Base-by-base conservation (phyloP, 2,329 filamentous ascomycete genomes). In the Dendryphion nanum region DNA sequence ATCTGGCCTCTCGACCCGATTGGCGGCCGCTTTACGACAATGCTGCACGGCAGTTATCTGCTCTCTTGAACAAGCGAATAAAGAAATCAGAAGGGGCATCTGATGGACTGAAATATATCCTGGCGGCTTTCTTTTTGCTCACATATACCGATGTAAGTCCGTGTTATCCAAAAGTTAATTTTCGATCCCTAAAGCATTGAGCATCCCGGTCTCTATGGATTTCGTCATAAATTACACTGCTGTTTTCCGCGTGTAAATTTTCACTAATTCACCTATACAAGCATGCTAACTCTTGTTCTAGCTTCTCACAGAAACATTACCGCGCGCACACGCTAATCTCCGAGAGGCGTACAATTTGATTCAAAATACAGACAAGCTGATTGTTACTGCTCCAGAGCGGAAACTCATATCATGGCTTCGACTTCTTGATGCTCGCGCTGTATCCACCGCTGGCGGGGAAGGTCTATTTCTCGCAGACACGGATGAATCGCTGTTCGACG, bases 381-480 rank as follows among this genome's bases (percentile, higher is more conserved):
- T 40, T 2, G 53, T 61, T 30, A 56, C 55, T 4, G 39, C 44
- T 4, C 51, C 57, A 3, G 75, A 78, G 47, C 68, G 70, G 42
- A 69, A 74, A 6, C 49, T 79, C 0, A 63, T 80, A 21, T 71
- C 72, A 2, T 80, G 76, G 77, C 68, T 79, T 23, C 72, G 76
- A 3, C 62, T 79, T 3, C 64, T 80, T 3, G 77, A 79, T 45
- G 76, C 73, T 1, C 67, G 76, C 7, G 75, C 76, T 4, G 75
- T 78, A 10, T 76, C 74, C 8, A 61, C 57, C 2, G 76, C 76
- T 1, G 77, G 77, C 3, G 76, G 76, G 1, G 75, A 79, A 38
- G 76, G 76, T 0, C 57, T 78, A 1, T 77, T 79, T 37, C 57
- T 80, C 2, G 63, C 65, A 5, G 70, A 75, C 10, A 69, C 71